Percentiles rank a stretch among this genome's conserved stretches.
phyloP scores from a whole-genome alignment of 2,329 filamentous ascomycete species.

The Tolypocladium cylindrosporum region DNA sequence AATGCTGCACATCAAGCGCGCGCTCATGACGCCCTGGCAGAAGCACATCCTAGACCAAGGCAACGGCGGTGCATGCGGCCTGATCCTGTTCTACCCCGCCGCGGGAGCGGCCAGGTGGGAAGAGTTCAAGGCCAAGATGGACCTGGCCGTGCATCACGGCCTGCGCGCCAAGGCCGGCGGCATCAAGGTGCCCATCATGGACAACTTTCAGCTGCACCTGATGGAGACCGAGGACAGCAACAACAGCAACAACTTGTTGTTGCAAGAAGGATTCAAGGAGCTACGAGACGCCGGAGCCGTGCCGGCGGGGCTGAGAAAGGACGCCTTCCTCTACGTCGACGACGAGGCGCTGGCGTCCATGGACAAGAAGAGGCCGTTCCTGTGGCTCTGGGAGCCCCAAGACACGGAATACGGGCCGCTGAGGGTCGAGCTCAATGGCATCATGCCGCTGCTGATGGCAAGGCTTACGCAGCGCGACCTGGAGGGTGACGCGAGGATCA shows the following conservation, averaged over 20 bases:
- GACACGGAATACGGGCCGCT: not conserved
- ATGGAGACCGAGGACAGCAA: not conserved
- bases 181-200: not conserved
- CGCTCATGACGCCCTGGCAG: not conserved
- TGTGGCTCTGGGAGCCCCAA: constrained; percentile 1
- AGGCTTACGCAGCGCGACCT: not conserved
- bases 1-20: not conserved
- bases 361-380: not conserved
- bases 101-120: not conserved
- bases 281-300: not conserved
- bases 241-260: not conserved
- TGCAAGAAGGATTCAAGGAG: not conserved
- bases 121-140: not conserved
- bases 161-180: not conserved
- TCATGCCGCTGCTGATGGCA: constrained; percentile 1
- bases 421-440: not conserved
- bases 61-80: not conserved
- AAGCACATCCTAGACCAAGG: not conserved
- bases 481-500: not conserved
- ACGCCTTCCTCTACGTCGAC: constrained; percentile 1
- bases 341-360: not conserved
- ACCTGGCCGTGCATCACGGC: not conserved
- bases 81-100: not conserved
- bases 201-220: not conserved
- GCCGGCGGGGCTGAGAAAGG: not conserved